Conservation (phyloP, 2,329 filamentous ascomycete species). For the Pleomassaria siparia region DNA sequence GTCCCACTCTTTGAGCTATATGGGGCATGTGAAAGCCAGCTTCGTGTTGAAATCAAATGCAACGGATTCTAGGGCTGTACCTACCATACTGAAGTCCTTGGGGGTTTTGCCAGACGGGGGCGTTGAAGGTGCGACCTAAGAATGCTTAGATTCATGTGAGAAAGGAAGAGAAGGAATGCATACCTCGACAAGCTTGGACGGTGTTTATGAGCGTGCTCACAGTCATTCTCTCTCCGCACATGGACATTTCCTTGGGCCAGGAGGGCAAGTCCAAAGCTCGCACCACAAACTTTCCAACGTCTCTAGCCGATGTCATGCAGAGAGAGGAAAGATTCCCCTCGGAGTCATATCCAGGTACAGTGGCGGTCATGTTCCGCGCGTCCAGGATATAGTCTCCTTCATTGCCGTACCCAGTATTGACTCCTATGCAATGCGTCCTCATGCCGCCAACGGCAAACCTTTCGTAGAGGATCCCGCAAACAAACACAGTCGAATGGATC, state of each 20-base stretch:
- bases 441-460: slow-evolving; percentile 70
- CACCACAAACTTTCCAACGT: slow-evolving; percentile 71
- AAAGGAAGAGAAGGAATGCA: background rate
- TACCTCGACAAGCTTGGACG: slow-evolving; percentile 42
- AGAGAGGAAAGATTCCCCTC: slow-evolving; percentile 51
- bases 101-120: slow-evolving; percentile 48
- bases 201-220: slow-evolving; percentile 62
- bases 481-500: slow-evolving; percentile 71
- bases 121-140: slow-evolving; percentile 32
- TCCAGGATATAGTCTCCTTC: slow-evolving; percentile 70
- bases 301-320: slow-evolving; percentile 68
- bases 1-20: too few species aligned
- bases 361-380: slow-evolving; percentile 58
- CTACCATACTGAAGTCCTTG: slow-evolving; percentile 54
- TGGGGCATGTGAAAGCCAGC: too few species aligned
- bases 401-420: slow-evolving; percentile 54
- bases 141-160: slow-evolving; percentile 10
- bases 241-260: slow-evolving; percentile 70
- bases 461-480: slow-evolving; percentile 76
- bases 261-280: slow-evolving; percentile 65
- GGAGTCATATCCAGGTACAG: slow-evolving; percentile 60
- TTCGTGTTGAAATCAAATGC: too few species aligned
- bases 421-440: slow-evolving; percentile 60
- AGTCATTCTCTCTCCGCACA: slow-evolving; percentile 67
- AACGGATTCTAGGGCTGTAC: too few species aligned